These are phyloP conservation scores for Spongiforma sp. DNA, from an alignment of 1,284 basidiomycete genomes.

Conservation along the genomic window DNA sequence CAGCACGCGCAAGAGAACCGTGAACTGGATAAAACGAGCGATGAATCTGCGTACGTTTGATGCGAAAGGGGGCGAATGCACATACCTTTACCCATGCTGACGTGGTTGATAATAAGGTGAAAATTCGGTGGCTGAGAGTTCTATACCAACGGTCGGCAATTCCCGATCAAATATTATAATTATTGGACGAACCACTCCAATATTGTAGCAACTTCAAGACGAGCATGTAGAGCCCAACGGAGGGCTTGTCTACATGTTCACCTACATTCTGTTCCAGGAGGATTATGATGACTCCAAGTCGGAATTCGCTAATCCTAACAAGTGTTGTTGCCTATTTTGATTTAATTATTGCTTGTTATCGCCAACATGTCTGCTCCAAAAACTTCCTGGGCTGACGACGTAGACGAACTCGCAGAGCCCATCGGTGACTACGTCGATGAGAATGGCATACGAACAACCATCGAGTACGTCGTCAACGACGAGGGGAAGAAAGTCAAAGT, in stretches of 20 bases:
- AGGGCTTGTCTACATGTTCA: no score
- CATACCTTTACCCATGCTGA: conserved; percentile 71
- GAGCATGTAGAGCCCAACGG: no score
- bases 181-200: no score
- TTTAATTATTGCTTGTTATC: conserved; percentile 17
- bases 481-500: conserved; percentile 97
- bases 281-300: no score
- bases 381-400: conserved; percentile 85
- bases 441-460: conserved; percentile 87
- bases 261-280: no score
- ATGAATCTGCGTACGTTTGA: not conserved
- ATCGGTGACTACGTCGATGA: conserved; percentile 78
- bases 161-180: conserved; percentile 8
- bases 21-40: conserved; percentile 69
- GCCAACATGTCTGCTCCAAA: conserved; percentile 44
- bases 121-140: conserved; percentile 20
- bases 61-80: conserved; percentile 9
- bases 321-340: conserved; percentile 22
- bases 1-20: conserved; percentile 99
- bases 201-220: no score
- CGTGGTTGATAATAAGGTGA: conserved; percentile 36
- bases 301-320: no score
- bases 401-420: conserved; percentile 71
- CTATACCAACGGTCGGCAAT: conserved; percentile 22
- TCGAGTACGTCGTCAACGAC: conserved; percentile 89